Evolutionary conservation across 495 filamentous ascomycete genomes (phyloP), one percentile per base, ranked within the genome.

Genomic region (Xylaria curta): DNA sequence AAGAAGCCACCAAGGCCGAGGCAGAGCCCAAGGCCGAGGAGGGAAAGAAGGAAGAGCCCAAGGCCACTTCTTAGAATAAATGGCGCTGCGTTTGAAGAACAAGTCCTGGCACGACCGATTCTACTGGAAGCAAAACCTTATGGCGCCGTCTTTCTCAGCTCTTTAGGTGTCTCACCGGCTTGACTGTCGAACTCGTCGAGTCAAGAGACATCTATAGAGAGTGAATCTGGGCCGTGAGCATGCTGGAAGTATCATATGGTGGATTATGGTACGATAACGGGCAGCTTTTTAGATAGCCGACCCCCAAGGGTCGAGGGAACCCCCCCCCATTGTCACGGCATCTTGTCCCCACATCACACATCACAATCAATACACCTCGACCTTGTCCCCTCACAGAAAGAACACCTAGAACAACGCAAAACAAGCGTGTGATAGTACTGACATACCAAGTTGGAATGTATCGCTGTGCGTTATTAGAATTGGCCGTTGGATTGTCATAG

Each of bases 311-410:
- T 75, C 66, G 63, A 76, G 69, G 74, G 74, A 74, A 72, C 19
- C 61, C 68, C 46, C 46, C 70, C 65, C 70, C 61, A 59, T 68
- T 73, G 74, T 74, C 77, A 79, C 74, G 72, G 64, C 77, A 78
- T 73, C 61, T 73, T 76, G 72, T 73, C 71, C 76, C 71, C 71
- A 64, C 72, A 67, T 62, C 71, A 74, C 77, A 76, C 72, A 76
- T 72, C 77, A 78, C 76, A 54, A 75, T 73, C 56, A 79, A 76
- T 75, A 79, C 73, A 79, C 71, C 68, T 69, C 67, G 59, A 44
- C 60, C 68, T 64, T 64, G 68, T n/a, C 47, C 58, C 60, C 24
- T 60, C 66, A 59, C 53, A n/a, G 40, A 59, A 46, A 40, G 26
- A 63, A 63, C n/a, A 68, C 44, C 12, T 64, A 49, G 59, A 64